Conservation (phyloP, 163 green algal species). For the Chloromonas sp. region DNA sequence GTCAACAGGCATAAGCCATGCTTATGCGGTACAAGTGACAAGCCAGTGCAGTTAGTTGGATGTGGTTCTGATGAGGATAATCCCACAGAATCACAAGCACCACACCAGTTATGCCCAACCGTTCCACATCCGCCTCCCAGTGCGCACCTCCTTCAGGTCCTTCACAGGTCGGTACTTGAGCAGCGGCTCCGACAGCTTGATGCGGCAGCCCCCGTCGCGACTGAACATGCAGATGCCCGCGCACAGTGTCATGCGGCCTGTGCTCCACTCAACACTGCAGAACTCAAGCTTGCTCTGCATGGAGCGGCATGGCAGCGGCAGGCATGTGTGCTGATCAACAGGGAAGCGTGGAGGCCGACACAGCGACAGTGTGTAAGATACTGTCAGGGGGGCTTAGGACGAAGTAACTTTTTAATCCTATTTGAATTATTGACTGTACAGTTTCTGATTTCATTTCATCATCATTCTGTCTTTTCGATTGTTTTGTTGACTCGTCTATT, state of each 20-base stretch:
- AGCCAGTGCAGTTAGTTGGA: too few species aligned
- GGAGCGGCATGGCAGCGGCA: conserved; percentile 1
- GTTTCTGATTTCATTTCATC: too few species aligned
- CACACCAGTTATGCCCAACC: too few species aligned
- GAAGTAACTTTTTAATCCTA: too few species aligned
- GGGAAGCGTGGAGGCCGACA: background rate
- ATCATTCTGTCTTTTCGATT: too few species aligned
- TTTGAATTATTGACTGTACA: too few species aligned
- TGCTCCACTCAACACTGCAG: conserved; percentile 35
- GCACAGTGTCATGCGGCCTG: conserved; percentile 36
- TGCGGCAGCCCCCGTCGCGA: background rate
- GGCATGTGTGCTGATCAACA: background rate
- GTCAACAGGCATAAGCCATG: too few species aligned
- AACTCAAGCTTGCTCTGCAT: conserved; percentile 15
- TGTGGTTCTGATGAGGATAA: too few species aligned
- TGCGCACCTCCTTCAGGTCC: conserved; percentile 63
- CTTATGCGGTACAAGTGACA: too few species aligned
- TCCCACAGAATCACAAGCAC: too few species aligned
- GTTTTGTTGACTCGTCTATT: too few species aligned
- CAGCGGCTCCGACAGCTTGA: conserved; percentile 8
- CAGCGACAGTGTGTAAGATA: background rate
- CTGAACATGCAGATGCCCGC: conserved; percentile 5
- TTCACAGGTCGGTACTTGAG: conserved; percentile 41
- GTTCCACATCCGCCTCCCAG: background rate
- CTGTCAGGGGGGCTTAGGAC: background rate